Base-by-base conservation (phyloP, 2,329 filamentous ascomycete species). In the Dactylella cylindrospora region DNA sequence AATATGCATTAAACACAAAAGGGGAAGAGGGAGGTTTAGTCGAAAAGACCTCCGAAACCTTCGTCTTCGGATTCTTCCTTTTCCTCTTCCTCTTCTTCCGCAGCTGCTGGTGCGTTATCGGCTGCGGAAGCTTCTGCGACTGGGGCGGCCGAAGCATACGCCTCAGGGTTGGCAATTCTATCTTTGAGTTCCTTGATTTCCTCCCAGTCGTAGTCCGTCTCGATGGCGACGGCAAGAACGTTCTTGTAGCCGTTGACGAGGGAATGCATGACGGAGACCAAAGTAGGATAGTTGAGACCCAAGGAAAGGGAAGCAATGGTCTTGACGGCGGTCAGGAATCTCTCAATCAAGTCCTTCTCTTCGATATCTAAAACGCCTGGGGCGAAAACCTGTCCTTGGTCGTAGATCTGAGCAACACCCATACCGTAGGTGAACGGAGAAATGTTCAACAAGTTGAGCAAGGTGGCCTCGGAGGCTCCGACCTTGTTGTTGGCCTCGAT, bases 361-460 rank as follows among this genome's bases (percentile, higher is more conserved):
- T 88, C 82, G 73, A 98, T 90, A 78, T 98, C 93, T 70, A 98
- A 83, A 70, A 98, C 88, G 66, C 76, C 78, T 67, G 90, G 77
- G 68, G 83, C 80, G 84, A 98, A 98, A 71, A 83, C 84, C 82
- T 98, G 93, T 73, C 93, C 93, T 73, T 91, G 79, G 79, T 98
- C 90, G 83, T 98, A 98, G 77, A 98, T 90, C 82, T 97, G 91
- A 67, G 83, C 70, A 72, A 98, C 85, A 76, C 86, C 87, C 87
- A 98, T 94, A 81, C 93, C 93, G 80, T 97, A 98, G 75, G 90
- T 95, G 84, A 96, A 96, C 76, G 90, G 90, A 70, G 93, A 97
- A 83, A 98, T 98, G 86, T 96, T 97, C 76, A 98, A 80, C 91
- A 98, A 88, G 88, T 98, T 98, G 73, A 98, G 86, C 70, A 98